Evolutionary conservation across 2,329 filamentous ascomycete genomes (phyloP).

Genomic region (Neofusicoccum sp.): DNA sequence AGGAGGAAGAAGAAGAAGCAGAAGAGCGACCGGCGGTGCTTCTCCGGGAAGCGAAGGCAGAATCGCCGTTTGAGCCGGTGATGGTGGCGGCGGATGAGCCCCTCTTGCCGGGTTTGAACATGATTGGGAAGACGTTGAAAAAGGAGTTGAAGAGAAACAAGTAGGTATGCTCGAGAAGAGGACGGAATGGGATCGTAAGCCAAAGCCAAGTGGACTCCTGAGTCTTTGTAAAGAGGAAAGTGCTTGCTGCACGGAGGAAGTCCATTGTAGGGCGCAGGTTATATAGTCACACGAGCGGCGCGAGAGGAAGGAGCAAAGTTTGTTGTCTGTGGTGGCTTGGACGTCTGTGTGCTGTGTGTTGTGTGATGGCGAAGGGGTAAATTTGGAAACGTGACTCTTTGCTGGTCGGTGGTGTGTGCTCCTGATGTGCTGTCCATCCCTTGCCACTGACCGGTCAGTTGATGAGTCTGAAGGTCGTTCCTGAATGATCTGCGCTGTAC

Average conservation of each 20-base stretch:
- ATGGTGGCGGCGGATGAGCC: neutral
- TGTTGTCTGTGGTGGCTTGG: neutral
- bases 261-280: conserved; percentile 3
- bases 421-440: conserved; percentile 12
- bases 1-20: neutral
- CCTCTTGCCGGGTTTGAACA: conserved; percentile 11
- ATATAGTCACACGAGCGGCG: neutral
- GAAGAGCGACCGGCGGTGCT: neutral
- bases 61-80: too few relatives aligned
- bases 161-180: conserved; percentile 3
- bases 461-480: conserved; percentile 15
- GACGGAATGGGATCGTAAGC: conserved; percentile 13
- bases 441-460: conserved; percentile 6
- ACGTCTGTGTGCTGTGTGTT: conserved; percentile 3
- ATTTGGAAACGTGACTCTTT: conserved; percentile 15
- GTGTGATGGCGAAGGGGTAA: conserved; percentile 5
- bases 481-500: conserved; percentile 3
- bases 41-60: too few relatives aligned
- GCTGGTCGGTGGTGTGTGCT: conserved; percentile 15
- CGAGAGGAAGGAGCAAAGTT: neutral
- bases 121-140: conserved; percentile 1
- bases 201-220: conserved; percentile 6
- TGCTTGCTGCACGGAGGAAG: conserved; percentile 7
- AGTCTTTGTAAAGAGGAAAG: conserved; percentile 7
- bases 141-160: conserved; percentile 14